Conservation (phyloP, 192 early-diverging fungal species). For the Umbelopsis sp. region DNA sequence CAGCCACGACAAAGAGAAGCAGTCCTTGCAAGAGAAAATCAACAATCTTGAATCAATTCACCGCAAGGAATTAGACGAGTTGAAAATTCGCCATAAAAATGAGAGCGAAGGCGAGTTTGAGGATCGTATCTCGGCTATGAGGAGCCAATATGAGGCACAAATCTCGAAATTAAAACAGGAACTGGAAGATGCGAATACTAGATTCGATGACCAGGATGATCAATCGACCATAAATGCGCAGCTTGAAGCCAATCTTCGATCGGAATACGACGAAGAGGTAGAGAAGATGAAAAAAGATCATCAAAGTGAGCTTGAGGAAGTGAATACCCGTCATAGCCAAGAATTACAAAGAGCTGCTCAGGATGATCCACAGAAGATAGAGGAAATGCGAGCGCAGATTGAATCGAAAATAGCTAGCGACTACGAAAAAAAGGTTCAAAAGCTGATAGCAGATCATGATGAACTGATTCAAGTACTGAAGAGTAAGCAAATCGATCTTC, state of each 20-base stretch:
- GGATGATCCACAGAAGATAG: not conserved
- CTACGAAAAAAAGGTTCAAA: not conserved
- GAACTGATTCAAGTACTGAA: not conserved
- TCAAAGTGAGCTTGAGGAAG: not conserved
- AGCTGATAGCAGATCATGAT: not conserved
- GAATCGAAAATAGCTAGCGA: not conserved
- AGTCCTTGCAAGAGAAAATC: not conserved
- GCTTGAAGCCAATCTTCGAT: not conserved
- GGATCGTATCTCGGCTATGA: constrained; percentile 6
- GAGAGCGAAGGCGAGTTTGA: constrained; percentile 12
- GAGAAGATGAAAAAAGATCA: not conserved
- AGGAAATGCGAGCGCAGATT: constrained; percentile 7
- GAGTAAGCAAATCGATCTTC: not conserved
- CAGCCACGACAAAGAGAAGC: not conserved
- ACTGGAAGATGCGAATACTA: not conserved
- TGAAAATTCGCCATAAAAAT: constrained; percentile 4
- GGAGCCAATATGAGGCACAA: not conserved
- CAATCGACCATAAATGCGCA: not conserved
- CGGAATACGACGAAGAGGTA: not conserved
- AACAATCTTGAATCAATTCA: not conserved
- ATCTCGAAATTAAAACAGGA: not conserved
- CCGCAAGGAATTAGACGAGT: constrained; percentile 1
- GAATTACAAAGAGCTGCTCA: not conserved
- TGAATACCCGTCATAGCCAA: not conserved
- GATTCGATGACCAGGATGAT: not conserved